Base-by-base conservation (phyloP, 2,329 filamentous ascomycete genomes). In the Amesomyces nigricolor region DNA sequence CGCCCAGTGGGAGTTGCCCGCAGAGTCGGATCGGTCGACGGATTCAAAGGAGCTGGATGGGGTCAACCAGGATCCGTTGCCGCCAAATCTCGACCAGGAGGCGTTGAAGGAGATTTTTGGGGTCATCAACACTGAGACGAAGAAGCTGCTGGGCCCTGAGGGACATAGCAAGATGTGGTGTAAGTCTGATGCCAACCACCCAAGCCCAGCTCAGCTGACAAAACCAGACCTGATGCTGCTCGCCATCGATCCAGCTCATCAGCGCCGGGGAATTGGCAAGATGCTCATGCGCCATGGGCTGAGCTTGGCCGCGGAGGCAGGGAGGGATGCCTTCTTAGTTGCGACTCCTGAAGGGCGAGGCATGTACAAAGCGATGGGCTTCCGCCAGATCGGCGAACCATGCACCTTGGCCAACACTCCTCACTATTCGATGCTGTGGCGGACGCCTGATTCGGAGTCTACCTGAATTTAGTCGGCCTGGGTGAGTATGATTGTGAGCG, bases 261-360 rank as follows among this genome's bases (percentile, higher is more conserved):
- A 66, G 4, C 57, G 66, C 14, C 60, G 61, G n/a, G 66, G 66
- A 2, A 56, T 66, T 11, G 66, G 66, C 3, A 59, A 45, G 50
- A 59, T 57, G 40, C 58, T 68, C 1, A 13, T 64, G 9, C 52
- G 58, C 2, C 61, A 63, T 38, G 64, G 65, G 1, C 35, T 68
- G 17, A 61, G 63, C 1, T 46, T 54, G 4, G 65, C 62, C 0
- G 54, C 56, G 2, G 42, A 48, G 26, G 61, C 59, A 2, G 58
- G 57, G 0, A 58, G 46, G 29, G 58, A 62, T 19, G 60, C 51
- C 1, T 65, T 58, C 32, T 38, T 68, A 10, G 30, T 60, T 5
- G 56, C 63, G 0, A 64, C 61, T 1, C 54, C 61, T 9, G 59
- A 57, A 6, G 66, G 66, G 4, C 47, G 48, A 22, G 51, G 52